These are phyloP conservation scores for Dothideomycetes sp. DNA, from an alignment of 2,329 filamentous ascomycete species.

Conservation along the genomic window DNA sequence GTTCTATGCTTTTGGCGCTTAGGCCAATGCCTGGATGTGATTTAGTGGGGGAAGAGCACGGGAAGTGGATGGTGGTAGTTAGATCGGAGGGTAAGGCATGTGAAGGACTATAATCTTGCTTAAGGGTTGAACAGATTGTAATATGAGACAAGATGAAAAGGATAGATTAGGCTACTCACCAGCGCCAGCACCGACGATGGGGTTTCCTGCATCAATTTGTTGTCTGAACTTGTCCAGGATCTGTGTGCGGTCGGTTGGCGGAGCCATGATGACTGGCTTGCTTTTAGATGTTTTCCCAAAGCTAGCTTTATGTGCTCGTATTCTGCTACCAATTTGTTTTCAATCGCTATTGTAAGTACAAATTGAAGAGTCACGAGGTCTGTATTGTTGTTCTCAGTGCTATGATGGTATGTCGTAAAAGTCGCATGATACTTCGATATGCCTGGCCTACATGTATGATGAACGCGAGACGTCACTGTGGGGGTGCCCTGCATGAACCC, in stretches of 20 bases:
- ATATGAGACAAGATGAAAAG: background rate
- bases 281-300: too few relatives aligned
- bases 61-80: background rate
- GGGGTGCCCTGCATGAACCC: slow-evolving; percentile 2
- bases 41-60: background rate
- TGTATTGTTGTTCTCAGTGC: too few relatives aligned
- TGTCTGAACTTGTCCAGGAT: slow-evolving; percentile 45
- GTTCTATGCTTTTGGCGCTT: slow-evolving; percentile 59
- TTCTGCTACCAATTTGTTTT: too few relatives aligned
- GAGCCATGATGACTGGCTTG: slow-evolving; percentile 45
- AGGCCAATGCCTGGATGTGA: slow-evolving; percentile 59
- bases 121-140: background rate
- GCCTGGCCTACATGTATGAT: background rate
- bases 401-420: too few relatives aligned
- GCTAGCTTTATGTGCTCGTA: too few relatives aligned
- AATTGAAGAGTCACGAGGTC: too few relatives aligned
- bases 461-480: background rate
- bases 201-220: slow-evolving; percentile 43
- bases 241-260: slow-evolving; percentile 45
- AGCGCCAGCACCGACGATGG: slow-evolving; percentile 59
- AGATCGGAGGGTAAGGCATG: background rate
- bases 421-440: too few relatives aligned
- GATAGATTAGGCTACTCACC: slow-evolving; percentile 26
- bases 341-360: too few relatives aligned
- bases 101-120: too few relatives aligned